Percentiles rank a stretch among this genome's conserved stretches.
Conservation (phyloP, 306 rosid species). For the Hippophae tibetana region DNA sequence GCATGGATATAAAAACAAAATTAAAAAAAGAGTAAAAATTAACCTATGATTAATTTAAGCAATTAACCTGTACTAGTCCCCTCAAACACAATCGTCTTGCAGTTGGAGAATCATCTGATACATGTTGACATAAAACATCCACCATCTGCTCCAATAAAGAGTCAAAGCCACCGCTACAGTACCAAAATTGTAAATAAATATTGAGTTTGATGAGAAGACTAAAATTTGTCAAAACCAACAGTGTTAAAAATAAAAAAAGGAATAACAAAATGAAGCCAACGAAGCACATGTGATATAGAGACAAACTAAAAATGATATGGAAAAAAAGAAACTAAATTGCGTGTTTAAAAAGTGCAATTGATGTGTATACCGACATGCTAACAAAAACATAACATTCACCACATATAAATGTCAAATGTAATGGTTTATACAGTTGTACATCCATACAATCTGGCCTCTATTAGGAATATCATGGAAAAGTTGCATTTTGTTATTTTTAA, state of each 20-base stretch:
- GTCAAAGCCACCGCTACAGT: constrained; percentile 60
- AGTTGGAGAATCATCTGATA: constrained; percentile 80
- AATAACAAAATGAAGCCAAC: neutral
- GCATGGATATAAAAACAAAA: no score
- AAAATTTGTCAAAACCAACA: constrained; percentile 5
- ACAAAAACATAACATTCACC: no score
- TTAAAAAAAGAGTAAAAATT: constrained; percentile 1
- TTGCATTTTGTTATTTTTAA: neutral
- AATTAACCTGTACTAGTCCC: constrained; percentile 80
- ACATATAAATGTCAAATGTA: no score
- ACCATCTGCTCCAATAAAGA: constrained; percentile 82
- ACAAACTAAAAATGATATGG: no score
- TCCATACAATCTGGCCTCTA: no score
- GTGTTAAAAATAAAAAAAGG: neutral
- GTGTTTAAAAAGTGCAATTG: no score
- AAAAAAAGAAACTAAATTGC: no score
- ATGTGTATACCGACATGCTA: no score
- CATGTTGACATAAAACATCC: constrained; percentile 76
- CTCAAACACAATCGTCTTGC: constrained; percentile 88
- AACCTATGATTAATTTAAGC: neutral
- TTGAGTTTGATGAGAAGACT: constrained; percentile 6
- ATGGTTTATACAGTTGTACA: no score
- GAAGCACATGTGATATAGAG: no score
- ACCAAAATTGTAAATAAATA: constrained; percentile 20
- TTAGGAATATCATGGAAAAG: neutral